These are phyloP conservation scores for Ajuga chamaepitys DNA, from an alignment of 257 asterid species.

Conservation along the genomic window DNA sequence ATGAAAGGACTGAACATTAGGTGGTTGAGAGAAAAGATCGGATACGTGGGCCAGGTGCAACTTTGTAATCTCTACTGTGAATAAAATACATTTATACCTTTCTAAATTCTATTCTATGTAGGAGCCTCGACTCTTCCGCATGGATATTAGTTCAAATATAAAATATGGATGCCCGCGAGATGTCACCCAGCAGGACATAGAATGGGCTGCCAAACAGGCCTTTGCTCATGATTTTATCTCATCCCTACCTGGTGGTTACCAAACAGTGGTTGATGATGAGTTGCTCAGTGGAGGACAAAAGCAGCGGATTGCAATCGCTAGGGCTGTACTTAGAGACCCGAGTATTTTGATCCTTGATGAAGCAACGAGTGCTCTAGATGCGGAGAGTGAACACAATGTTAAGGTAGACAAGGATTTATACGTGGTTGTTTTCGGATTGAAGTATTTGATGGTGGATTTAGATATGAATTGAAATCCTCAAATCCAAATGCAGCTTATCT, in stretches of 20 bases:
- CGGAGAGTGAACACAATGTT: constrained; percentile 90
- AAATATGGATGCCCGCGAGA: constrained; percentile 72
- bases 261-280: constrained; percentile 88
- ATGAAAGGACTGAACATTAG: constrained; percentile 54
- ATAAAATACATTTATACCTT: neutral
- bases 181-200: constrained; percentile 66
- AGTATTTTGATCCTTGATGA: constrained; percentile 86
- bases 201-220: constrained; percentile 89
- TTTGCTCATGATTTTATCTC: constrained; percentile 81
- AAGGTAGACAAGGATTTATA: constrained; percentile 37
- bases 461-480: too few relatives aligned
- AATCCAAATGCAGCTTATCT: too few relatives aligned
- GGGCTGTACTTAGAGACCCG: constrained; percentile 90
- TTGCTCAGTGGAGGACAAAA: constrained; percentile 98
- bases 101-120: constrained; percentile 13
- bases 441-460: too few relatives aligned
- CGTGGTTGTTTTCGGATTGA: too few relatives aligned
- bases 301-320: constrained; percentile 91
- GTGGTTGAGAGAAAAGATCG: constrained; percentile 81
- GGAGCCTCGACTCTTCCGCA: constrained; percentile 94
- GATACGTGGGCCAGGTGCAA: constrained; percentile 96
- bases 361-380: constrained; percentile 98
- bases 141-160: constrained; percentile 81
- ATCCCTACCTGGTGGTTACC: constrained; percentile 75
- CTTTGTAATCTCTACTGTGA: neutral